Evolutionary conservation across 1,284 basidiomycete species (phyloP).

Genomic region (Puccinia sorghi): DNA sequence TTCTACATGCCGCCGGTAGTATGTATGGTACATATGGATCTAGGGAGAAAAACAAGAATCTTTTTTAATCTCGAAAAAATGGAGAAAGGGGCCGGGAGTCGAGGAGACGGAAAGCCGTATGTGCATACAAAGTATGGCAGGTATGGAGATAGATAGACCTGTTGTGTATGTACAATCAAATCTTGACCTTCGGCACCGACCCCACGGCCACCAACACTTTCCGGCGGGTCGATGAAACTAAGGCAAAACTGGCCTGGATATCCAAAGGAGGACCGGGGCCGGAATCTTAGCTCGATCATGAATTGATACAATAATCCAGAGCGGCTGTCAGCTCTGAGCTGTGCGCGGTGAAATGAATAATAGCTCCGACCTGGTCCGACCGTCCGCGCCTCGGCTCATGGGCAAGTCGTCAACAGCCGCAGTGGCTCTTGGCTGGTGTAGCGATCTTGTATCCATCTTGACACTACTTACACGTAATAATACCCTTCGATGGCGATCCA

Average conservation of each 20-base stretch:
- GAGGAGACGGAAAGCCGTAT: not conserved
- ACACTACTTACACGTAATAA: not conserved
- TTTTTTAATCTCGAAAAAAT: not conserved
- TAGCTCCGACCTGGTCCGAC: not conserved
- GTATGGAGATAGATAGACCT: too few relatives aligned
- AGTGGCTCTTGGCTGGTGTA: not conserved
- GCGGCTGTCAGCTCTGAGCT: not conserved
- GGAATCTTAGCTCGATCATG: not conserved
- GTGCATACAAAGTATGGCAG: not conserved
- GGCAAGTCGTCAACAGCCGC: not conserved
- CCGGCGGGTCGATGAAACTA: slow-evolving; percentile 5
- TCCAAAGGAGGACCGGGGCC: slow-evolving; percentile 16
- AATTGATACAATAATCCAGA: not conserved
- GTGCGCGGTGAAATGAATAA: not conserved
- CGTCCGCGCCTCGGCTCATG: not conserved
- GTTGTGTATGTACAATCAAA: too few relatives aligned
- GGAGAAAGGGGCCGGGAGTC: slow-evolving; percentile 2
- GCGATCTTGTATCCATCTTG: not conserved
- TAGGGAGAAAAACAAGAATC: not conserved
- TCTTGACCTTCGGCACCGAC: not conserved
- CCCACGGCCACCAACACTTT: slow-evolving; percentile 1
- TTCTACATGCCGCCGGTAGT: not conserved
- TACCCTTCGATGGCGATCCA: not conserved
- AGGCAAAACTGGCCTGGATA: not conserved
- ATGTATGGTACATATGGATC: too few relatives aligned